These are phyloP conservation scores for Magnolia changhungtana DNA, from an alignment of 164 flowering plant genomes.

Conservation along the genomic window DNA sequence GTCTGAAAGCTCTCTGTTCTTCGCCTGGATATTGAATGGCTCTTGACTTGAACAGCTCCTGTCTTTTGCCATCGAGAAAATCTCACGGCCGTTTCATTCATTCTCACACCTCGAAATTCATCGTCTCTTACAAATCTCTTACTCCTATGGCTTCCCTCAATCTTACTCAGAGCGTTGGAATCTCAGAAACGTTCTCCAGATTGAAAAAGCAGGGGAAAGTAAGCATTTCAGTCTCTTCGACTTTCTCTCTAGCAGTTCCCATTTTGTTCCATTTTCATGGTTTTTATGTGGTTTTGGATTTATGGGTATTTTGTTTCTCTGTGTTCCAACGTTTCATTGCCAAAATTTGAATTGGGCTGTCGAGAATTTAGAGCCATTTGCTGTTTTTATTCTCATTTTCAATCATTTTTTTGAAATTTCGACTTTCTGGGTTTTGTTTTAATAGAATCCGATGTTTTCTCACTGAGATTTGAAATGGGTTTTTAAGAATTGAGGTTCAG, in stretches of 20 bases:
- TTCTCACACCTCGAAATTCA: constrained; percentile 2
- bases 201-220: constrained; percentile 68
- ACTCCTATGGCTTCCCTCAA: constrained; percentile 46
- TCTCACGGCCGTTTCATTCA: constrained; percentile 1
- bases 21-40: constrained; percentile 16
- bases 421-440: background rate
- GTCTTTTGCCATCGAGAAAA: constrained; percentile 13
- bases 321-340: background rate
- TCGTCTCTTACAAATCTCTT: constrained; percentile 19
- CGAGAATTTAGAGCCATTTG: background rate
- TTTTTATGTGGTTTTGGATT: background rate
- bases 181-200: constrained; percentile 60
- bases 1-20: background rate
- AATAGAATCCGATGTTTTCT: background rate
- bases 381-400: no score
- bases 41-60: constrained; percentile 13
- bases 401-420: background rate
- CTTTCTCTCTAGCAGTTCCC: background rate
- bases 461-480: background rate
- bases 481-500: background rate
- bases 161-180: constrained; percentile 37
- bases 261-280: background rate
- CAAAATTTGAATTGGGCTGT: background rate
- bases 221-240: constrained; percentile 13
- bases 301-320: background rate